phyloP scores from a whole-genome alignment of 768 basidiomycete genomes.

The Cystobasidium tubakii region DNA sequence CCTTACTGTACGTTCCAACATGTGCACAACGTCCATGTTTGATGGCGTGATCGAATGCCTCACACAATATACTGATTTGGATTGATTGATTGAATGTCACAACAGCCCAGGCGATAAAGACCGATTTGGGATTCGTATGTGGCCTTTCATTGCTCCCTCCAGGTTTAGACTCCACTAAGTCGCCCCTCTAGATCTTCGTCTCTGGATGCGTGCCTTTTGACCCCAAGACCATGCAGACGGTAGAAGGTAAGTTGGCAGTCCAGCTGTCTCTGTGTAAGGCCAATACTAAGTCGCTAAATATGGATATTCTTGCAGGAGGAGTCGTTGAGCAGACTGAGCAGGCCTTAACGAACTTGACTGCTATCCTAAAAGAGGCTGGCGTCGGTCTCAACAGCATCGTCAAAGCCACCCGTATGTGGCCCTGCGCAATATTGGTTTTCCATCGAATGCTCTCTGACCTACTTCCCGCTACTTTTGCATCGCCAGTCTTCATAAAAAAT shows the following conservation, averaged over 20 bases:
- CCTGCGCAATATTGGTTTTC: too few relatives aligned
- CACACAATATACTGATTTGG: neutral
- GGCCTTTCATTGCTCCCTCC: too few relatives aligned
- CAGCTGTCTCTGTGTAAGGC: neutral
- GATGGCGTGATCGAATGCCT: neutral
- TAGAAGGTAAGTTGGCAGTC: slow-evolving; percentile 57
- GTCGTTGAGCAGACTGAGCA: slow-evolving; percentile 75
- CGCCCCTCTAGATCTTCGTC: slow-evolving; percentile 59
- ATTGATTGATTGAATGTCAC: too few relatives aligned
- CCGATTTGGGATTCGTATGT: slow-evolving; percentile 19
- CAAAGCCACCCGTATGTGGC: slow-evolving; percentile 69
- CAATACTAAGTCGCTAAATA: neutral
- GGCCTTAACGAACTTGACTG: slow-evolving; percentile 76
- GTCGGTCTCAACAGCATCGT: slow-evolving; percentile 72
- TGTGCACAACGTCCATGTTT: neutral
- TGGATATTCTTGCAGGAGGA: slow-evolving; percentile 44
- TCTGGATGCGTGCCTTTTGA: slow-evolving; percentile 84
- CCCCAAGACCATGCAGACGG: slow-evolving; percentile 65
- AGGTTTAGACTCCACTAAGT: neutral
- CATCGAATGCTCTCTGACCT: too few relatives aligned
- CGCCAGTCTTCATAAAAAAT: slow-evolving; percentile 78
- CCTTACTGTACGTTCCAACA: slow-evolving; percentile 28
- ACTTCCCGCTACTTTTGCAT: too few relatives aligned
- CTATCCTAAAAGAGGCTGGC: slow-evolving; percentile 74
- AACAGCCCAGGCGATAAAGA: slow-evolving; percentile 34